A percentile compares a stretch with the other conserved stretches of the same genome.
Evolutionary conservation across 345 rosid genomes (phyloP).

Genomic region (Bruguiera gymnorhiza): DNA sequence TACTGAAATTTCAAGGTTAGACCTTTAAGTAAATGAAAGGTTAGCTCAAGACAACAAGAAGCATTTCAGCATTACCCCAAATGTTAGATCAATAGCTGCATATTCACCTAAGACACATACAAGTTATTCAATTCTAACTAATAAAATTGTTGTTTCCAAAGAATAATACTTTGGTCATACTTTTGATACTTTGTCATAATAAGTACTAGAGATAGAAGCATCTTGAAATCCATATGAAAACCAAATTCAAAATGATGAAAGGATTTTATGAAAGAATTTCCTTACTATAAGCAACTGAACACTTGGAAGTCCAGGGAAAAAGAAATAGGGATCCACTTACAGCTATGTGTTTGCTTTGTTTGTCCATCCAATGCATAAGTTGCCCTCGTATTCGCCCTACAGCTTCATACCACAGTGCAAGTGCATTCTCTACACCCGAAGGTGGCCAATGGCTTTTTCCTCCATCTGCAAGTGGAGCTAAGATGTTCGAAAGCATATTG

Average conservation of each 20-base stretch:
- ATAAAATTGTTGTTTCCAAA: not conserved
- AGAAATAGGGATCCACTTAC: constrained; percentile 43
- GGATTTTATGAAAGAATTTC: not conserved
- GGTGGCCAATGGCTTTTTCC: constrained; percentile 99
- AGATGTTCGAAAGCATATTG: constrained; percentile 93
- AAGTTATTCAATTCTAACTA: not conserved
- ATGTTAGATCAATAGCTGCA: not conserved
- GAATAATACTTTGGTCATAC: not conserved
- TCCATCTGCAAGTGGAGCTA: constrained; percentile 92
- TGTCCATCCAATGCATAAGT: constrained; percentile 96
- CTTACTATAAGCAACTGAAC: constrained; percentile 8
- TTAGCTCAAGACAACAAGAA: too few relatives aligned
- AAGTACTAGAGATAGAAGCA: not conserved
- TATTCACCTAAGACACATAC: not conserved
- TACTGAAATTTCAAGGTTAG: not conserved
- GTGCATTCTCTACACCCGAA: constrained; percentile 83
- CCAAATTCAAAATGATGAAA: not conserved
- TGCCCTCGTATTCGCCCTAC: constrained; percentile 83
- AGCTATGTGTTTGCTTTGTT: constrained; percentile 94
- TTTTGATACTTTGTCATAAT: not conserved
- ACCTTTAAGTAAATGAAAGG: too few relatives aligned
- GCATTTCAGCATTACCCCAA: constrained; percentile 1
- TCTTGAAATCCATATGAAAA: not conserved
- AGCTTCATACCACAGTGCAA: constrained; percentile 93
- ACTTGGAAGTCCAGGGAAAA: constrained; percentile 2